Evolutionary conservation across 2,329 filamentous ascomycete species (phyloP).

Genomic region (Hypoxylon sp.): DNA sequence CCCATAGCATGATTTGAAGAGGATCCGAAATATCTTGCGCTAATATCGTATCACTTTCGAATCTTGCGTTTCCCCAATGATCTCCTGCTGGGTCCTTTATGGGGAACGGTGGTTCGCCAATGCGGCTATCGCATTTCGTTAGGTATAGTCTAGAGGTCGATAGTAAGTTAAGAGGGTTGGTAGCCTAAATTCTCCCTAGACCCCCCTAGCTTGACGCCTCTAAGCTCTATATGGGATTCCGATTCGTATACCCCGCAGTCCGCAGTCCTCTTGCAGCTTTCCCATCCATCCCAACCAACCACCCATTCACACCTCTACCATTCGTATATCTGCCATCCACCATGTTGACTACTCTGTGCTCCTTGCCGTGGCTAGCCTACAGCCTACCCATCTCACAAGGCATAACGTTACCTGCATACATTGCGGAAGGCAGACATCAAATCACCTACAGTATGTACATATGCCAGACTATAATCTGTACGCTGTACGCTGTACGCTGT

Average conservation of each 20-base stretch:
- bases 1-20: background rate
- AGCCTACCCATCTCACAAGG: background rate
- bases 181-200: constrained; percentile 2
- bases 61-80: background rate
- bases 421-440: background rate
- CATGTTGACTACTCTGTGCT: background rate
- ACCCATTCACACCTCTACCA: background rate
- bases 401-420: constrained; percentile 4
- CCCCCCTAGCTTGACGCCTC: constrained; percentile 10
- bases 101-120: background rate
- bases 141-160: background rate
- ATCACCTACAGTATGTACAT: background rate
- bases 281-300: background rate
- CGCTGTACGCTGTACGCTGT: background rate
- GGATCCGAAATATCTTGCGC: background rate
- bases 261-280: constrained; percentile 12
- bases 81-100: background rate
- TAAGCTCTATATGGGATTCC: constrained; percentile 4
- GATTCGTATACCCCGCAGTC: constrained; percentile 12
- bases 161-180: constrained; percentile 6
- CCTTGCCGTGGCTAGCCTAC: background rate
- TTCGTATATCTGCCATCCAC: background rate
- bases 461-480: constrained; percentile 1
- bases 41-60: constrained; percentile 3
- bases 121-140: background rate